Base-by-base conservation (phyloP, 805 yeast genomes). In the Myxozyma neglecta region DNA sequence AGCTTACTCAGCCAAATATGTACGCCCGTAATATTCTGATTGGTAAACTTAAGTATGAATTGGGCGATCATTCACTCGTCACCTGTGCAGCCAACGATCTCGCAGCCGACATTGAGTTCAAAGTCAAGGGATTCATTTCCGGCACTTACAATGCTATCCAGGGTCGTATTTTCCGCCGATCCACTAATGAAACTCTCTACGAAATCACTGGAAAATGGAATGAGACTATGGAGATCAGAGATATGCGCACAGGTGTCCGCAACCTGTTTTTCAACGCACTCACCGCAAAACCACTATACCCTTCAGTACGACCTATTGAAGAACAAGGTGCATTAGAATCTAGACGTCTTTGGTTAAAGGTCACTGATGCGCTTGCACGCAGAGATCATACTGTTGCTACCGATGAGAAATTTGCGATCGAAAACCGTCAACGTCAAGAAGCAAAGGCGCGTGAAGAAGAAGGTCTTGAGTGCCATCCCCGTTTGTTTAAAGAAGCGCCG, bases 161-260 rank as follows among this genome's bases (percentile, higher is more conserved):
- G 68, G 99, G 98, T 56, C 75, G 73, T 5, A 80, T 92, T 56
- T 84, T 81, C 70, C 80, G 82, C 53, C 71, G 76, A 6, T 69
- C 79, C 35, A 75, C 80, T 1, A 85, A 84, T 20, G 84, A 87
- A 67, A 78, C 78, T 1, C 73, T 86, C 40, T 90, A 78, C 71
- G 88, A 84, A 68, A 79, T 93, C 43, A 70, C 87, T 10, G 99
- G 99, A 13, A 93, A 94, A 75, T 94, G 99, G 99, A 90, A 91
- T 75, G 97, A 87, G 64, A 78, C 85, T 1, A 86, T 94, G 83
- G 81, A 85, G 59, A 83, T 91, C 53, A 87, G 84, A 70, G 79
- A 85, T 65, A 65, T 80, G 52, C 72, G 73, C 55, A 80, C 83
- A 0, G 77, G 81, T 37, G 76, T 81, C 59, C 81, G 81, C 61